A percentile compares a stretch with the other conserved stretches of the same genome.
Conservation (phyloP, 345 rosid species). For the Hypericum androsaemum region DNA sequence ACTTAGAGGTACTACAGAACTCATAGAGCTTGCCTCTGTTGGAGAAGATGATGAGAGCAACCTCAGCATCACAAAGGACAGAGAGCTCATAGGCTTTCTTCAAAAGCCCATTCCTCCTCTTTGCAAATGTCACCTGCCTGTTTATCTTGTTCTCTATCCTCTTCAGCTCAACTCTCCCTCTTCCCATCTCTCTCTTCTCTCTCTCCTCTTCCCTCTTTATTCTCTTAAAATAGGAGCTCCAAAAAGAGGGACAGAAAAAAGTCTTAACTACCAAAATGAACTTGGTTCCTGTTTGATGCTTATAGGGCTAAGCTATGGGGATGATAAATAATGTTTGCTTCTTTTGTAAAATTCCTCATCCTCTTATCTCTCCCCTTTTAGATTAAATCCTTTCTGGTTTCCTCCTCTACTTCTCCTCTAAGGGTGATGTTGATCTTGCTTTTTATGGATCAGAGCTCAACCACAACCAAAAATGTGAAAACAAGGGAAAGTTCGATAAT, state of each 20-base stretch:
- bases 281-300: too few relatives aligned
- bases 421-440: constrained; percentile 20
- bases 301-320: too few relatives aligned
- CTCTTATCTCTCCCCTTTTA: constrained; percentile 6
- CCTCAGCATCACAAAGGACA: constrained; percentile 92
- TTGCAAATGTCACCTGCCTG: constrained; percentile 97
- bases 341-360: not conserved
- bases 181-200: constrained; percentile 54
- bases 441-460: constrained; percentile 18
- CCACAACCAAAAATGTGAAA: constrained; percentile 24
- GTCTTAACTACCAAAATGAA: too few relatives aligned
- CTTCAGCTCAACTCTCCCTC: constrained; percentile 97
- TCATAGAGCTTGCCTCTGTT: constrained; percentile 95
- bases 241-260: too few relatives aligned
- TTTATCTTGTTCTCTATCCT: constrained; percentile 99
- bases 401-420: not conserved
- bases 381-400: not conserved
- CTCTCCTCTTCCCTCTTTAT: not conserved
- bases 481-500: constrained; percentile 15
- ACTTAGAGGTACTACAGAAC: constrained; percentile 81
- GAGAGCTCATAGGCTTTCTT: constrained; percentile 97
- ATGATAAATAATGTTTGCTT: too few relatives aligned
- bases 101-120: constrained; percentile 87
- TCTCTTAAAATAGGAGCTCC: not conserved
- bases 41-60: constrained; percentile 94